A percentile compares a stretch with the other conserved stretches of the same genome.
Evolutionary conservation across 495 filamentous ascomycete genomes (phyloP).

Genomic region (Aspergillus homomorphus): DNA sequence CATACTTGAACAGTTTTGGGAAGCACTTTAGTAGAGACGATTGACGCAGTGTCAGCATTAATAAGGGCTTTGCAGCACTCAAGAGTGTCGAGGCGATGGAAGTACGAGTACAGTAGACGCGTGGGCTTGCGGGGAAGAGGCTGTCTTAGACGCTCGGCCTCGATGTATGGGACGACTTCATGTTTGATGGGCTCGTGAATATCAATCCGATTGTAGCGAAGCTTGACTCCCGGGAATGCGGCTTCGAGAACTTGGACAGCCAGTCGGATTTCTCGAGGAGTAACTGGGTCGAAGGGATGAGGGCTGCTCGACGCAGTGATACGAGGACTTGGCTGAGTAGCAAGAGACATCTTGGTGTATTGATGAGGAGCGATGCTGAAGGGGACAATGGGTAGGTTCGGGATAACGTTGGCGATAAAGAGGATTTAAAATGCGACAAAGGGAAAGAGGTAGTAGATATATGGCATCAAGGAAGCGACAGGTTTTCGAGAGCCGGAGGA

Average conservation of each 20-base stretch:
- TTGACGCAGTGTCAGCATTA: constrained; percentile 39
- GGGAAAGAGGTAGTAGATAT: too few species aligned
- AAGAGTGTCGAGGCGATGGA: constrained; percentile 41
- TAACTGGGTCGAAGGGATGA: constrained; percentile 45
- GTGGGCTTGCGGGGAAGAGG: constrained; percentile 35
- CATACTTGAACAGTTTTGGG: constrained; percentile 41
- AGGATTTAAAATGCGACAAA: not conserved
- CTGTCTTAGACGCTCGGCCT: constrained; percentile 36
- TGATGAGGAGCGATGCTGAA: constrained; percentile 1
- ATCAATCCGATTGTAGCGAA: constrained; percentile 47
- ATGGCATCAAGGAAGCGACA: too few species aligned
- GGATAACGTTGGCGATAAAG: too few species aligned
- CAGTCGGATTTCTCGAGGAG: constrained; percentile 41
- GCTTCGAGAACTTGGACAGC: constrained; percentile 38
- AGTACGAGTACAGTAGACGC: constrained; percentile 39
- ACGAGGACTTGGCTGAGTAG: constrained; percentile 11
- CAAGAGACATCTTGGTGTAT: constrained; percentile 13
- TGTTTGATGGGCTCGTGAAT: constrained; percentile 42
- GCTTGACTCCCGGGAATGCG: constrained; percentile 37
- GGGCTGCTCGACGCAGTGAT: constrained; percentile 13
- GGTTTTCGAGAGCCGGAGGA: too few species aligned
- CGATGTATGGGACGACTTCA: constrained; percentile 42
- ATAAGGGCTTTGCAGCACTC: constrained; percentile 43
- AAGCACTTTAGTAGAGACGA: constrained; percentile 39
- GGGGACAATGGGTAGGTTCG: too few species aligned